phyloP scores from a whole-genome alignment of 2,329 filamentous ascomycete genomes.

The Niveomyces coronatus region DNA sequence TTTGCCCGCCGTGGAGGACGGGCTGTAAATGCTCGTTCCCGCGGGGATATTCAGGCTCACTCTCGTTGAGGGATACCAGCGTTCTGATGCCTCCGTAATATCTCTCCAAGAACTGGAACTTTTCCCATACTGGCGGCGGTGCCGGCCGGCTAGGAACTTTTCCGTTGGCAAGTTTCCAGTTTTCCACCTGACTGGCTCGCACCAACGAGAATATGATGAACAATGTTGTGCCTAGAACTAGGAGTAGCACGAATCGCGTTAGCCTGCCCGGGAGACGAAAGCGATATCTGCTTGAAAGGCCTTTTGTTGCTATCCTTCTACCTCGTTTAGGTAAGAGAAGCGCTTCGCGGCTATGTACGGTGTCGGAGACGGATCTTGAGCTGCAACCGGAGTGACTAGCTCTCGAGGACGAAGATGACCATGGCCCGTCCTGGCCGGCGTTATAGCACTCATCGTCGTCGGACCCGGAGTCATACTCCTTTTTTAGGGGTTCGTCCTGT shows the following conservation, averaged over 20 bases:
- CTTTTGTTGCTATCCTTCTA: conserved; percentile 11
- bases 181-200: conserved; percentile 61
- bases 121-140: conserved; percentile 68
- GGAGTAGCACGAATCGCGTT: conserved; percentile 67
- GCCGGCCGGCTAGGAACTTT: conserved; percentile 33
- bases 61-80: conserved; percentile 54
- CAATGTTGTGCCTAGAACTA: conserved; percentile 56
- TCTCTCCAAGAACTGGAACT: conserved; percentile 72
- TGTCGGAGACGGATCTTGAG: conserved; percentile 44
- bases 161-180: conserved; percentile 49
- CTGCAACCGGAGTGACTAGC: conserved; percentile 34
- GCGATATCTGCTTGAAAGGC: conserved; percentile 22
- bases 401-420: conserved; percentile 28
- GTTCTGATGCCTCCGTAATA: conserved; percentile 84
- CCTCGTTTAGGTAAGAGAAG: conserved; percentile 34
- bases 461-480: conserved; percentile 43
- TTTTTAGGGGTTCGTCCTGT: conserved; percentile 29
- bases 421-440: conserved; percentile 34
- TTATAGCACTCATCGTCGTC: conserved; percentile 38
- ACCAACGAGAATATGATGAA: conserved; percentile 70
- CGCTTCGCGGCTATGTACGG: conserved; percentile 27
- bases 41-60: conserved; percentile 72
- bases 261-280: conserved; percentile 64
- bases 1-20: too few relatives aligned
- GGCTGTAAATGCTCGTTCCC: conserved; percentile 40